Conservation (phyloP, 1,139 yeast genomes). For the Maudiozyma humilis region DNA sequence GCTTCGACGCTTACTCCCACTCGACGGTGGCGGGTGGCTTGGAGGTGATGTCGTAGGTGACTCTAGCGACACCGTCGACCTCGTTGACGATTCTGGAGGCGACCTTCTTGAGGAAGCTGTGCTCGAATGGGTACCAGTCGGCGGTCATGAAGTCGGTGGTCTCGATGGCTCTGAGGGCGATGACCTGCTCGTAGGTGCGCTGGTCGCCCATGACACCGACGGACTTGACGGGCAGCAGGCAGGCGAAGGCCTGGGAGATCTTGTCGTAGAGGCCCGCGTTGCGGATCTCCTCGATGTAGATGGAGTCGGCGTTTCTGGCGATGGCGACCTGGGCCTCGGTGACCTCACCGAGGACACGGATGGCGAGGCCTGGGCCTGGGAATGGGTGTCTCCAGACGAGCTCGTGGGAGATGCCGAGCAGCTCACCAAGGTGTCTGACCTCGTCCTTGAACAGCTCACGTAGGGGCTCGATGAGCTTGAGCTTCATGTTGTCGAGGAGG, state of each 20-base stretch:
- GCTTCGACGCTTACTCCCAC: constrained; percentile 62
- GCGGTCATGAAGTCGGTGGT: constrained; percentile 99
- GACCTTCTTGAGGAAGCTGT: constrained; percentile 82
- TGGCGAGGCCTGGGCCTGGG: constrained; percentile 99
- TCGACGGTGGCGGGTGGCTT: constrained; percentile 99
- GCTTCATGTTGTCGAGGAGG: constrained; percentile 91
- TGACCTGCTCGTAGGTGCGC: constrained; percentile 97
- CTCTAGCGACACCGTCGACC: constrained; percentile 98
- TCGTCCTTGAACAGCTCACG: constrained; percentile 98
- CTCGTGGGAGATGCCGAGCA: constrained; percentile 92
- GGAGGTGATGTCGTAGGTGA: constrained; percentile 95
- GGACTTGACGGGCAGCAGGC: constrained; percentile 90
- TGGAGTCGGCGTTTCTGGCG: constrained; percentile 94
- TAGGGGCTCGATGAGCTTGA: constrained; percentile 94
- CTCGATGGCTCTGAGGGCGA: constrained; percentile 96
- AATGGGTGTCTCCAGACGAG: constrained; percentile 99
- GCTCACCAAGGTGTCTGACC: constrained; percentile 91
- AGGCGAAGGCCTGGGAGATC: constrained; percentile 97
- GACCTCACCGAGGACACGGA: constrained; percentile 94
- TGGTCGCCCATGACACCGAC: constrained; percentile 99
- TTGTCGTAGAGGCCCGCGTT: constrained; percentile 86
- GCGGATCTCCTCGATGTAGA: constrained; percentile 91
- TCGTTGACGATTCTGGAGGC: constrained; percentile 96
- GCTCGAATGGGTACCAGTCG: constrained; percentile 95
- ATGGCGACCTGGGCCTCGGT: constrained; percentile 86